Evolutionary conservation across 2,329 filamentous ascomycete genomes (phyloP).

Genomic region (Fusarium transvaalense): DNA sequence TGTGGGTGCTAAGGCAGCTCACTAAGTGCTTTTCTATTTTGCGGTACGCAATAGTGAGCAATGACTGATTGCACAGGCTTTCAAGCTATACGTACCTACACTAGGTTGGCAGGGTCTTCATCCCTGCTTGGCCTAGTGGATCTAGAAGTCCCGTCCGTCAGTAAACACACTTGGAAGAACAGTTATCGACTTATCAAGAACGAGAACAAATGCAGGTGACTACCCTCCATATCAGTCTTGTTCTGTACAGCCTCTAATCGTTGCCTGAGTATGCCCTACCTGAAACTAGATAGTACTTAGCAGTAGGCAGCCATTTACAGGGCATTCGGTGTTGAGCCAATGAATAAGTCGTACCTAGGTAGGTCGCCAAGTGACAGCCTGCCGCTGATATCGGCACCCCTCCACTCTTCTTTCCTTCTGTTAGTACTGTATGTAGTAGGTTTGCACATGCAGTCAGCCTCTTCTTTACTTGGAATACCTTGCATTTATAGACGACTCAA

Average conservation of each 20-base stretch:
- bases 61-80: neutral
- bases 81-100: neutral
- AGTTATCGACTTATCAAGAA: too few relatives aligned
- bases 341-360: neutral
- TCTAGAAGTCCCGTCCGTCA: neutral
- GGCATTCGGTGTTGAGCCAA: neutral
- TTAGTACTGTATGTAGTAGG: too few relatives aligned
- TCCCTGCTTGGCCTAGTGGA: neutral
- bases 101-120: neutral
- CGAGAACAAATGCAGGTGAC: neutral
- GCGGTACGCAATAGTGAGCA: neutral
- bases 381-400: constrained; percentile 10
- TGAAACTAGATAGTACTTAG: too few relatives aligned
- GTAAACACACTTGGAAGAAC: neutral
- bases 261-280: neutral
- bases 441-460: constrained; percentile 3
- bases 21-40: neutral
- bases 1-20: neutral
- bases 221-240: too few relatives aligned
- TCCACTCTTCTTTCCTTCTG: neutral
- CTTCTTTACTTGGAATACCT: neutral
- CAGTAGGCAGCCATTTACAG: constrained; percentile 2
- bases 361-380: neutral
- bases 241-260: neutral
- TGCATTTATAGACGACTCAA: neutral